Base-by-base conservation (phyloP, 805 yeast species). In the Helenozyma rhizophorensis region DNA sequence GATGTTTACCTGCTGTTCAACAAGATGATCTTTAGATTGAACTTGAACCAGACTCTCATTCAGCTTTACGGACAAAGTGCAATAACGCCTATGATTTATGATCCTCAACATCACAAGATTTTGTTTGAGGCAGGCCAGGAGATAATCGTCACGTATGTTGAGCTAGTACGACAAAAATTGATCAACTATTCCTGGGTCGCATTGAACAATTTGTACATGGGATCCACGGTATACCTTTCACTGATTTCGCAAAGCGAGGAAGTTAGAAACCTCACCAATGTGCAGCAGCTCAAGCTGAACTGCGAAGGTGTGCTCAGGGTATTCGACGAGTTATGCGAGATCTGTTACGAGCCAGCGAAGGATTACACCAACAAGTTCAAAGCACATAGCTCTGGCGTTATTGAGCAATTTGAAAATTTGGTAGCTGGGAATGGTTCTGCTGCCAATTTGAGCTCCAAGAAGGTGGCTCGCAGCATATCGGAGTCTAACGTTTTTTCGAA, bases 131-230 rank as follows among this genome's bases (percentile, higher is more conserved):
- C 43, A 2, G 43, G 46, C 6, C 32, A 28, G n/a, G 34, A 30
- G 16, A 35, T 45, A n/a, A 40, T 46, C 17, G 23, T 25, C 10
- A 40, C 28, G 5, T 46, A 45, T 27, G 24, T 36, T 9, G 32
- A 31, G 19, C 30, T 40, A 14, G 27, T 27, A 2, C 21, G 23
- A 24, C 25, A 16, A 15, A 30, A 37, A 14, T 14, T 25, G 16
- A 32, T 45, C 26, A 42, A 43, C 25, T 47, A 32, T 21, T 36
- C 42, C 5, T 45, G 50, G 51, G 42, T 42, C 13, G 47, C 50
- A 14, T 36, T 38, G 18, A 45, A 45, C 31, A 40, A 38, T 23
- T 28, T 47, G 3, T 40, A 13, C 19, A 15, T 36, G 23, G 46
- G 40, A 1, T 37, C 34, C 3, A 27, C 35, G 4, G 30, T 30